Conservation (phyloP, 495 filamentous ascomycete species). For the Annulohypoxylon stygium region DNA sequence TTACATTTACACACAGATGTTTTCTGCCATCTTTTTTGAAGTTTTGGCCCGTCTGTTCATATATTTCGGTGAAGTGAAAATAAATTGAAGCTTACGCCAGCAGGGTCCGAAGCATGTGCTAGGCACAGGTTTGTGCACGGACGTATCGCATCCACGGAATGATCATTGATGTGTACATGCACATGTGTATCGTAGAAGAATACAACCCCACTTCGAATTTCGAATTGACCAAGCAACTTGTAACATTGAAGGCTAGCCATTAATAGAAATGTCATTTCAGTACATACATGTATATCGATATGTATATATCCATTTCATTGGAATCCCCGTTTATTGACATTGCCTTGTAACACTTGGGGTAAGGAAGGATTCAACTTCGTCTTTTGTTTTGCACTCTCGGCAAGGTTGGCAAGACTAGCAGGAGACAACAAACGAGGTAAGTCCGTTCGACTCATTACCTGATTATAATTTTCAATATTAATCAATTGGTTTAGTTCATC, state of each 20-base stretch:
- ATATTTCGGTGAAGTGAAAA: not conserved
- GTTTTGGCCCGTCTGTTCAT: not conserved
- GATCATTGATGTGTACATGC: no score
- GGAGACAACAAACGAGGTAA: not conserved
- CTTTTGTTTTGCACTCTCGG: not conserved
- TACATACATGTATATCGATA: not conserved
- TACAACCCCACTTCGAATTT: slow-evolving; percentile 5
- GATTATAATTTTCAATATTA: not conserved
- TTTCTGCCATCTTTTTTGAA: not conserved
- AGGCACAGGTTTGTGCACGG: no score
- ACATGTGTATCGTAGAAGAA: no score
- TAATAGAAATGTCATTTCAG: not conserved
- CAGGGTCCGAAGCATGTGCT: no score
- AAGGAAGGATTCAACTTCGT: not conserved
- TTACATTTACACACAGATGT: not conserved
- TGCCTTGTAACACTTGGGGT: not conserved
- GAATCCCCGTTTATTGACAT: not conserved
- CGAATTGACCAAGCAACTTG: not conserved
- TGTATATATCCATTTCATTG: not conserved
- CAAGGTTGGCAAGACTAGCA: not conserved
- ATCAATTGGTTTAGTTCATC: not conserved
- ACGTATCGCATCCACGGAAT: not conserved
- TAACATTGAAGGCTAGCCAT: not conserved
- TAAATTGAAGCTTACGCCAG: not conserved
- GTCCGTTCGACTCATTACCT: not conserved